Conservation (phyloP, 2,329 filamentous ascomycete genomes). For the Cryphonectria naterciae region DNA sequence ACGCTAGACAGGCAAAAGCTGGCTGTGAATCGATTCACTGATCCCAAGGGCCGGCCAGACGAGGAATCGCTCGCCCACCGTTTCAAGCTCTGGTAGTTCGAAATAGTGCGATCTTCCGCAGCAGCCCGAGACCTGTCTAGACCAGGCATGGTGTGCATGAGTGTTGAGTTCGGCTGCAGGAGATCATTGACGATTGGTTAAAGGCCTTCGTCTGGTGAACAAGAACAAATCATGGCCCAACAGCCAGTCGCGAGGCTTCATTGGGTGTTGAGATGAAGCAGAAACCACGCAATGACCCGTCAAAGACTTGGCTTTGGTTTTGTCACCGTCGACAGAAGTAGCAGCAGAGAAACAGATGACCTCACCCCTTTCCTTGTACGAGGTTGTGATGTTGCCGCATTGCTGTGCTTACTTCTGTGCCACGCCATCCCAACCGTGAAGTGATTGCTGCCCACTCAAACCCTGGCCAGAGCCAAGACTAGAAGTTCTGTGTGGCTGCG, state of each 20-base stretch:
- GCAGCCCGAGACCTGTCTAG: slow-evolving; percentile 11
- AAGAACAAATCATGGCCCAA: neutral
- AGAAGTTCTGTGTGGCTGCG: neutral
- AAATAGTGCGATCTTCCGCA: slow-evolving; percentile 21
- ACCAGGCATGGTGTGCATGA: neutral
- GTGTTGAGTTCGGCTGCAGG: neutral
- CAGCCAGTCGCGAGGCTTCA: slow-evolving; percentile 19
- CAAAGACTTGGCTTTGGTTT: neutral
- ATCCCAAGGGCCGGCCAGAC: neutral
- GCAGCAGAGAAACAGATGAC: neutral
- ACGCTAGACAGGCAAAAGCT: neutral
- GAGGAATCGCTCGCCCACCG: slow-evolving; percentile 16
- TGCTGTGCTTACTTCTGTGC: neutral
- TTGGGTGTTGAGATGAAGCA: slow-evolving; percentile 22
- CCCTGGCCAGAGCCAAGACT: neutral
- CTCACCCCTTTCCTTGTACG: neutral
- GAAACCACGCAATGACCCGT: slow-evolving; percentile 15
- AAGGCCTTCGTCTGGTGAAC: neutral
- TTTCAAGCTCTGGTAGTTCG: slow-evolving; percentile 17
- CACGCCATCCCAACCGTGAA: neutral
- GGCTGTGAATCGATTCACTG: neutral
- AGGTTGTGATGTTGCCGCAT: neutral
- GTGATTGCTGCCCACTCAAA: neutral
- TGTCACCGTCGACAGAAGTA: neutral
- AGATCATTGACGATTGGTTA: neutral